These are phyloP conservation scores for Fusarium nurragi DNA, from an alignment of 2,329 filamentous ascomycete species.

Conservation along the genomic window DNA sequence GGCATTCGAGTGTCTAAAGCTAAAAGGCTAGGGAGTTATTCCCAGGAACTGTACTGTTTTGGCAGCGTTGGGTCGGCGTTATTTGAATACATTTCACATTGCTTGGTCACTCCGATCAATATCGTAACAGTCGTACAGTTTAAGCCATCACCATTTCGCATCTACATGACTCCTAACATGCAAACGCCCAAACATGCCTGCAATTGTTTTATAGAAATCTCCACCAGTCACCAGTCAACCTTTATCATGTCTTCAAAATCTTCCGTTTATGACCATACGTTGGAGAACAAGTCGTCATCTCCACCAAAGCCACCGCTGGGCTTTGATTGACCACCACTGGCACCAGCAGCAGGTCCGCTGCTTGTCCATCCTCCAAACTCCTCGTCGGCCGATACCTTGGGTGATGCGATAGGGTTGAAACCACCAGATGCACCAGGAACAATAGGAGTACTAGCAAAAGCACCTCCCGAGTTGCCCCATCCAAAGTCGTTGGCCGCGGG, in stretches of 20 bases:
- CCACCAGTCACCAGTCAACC: slow-evolving; percentile 1
- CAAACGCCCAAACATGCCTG: slow-evolving; percentile 48
- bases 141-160: slow-evolving; percentile 36
- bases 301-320: slow-evolving; percentile 68
- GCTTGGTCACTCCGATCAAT: slow-evolving; percentile 4
- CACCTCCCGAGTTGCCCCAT: slow-evolving; percentile 60
- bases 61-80: slow-evolving; percentile 35
- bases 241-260: slow-evolving; percentile 25
- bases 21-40: slow-evolving; percentile 9
- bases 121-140: slow-evolving; percentile 26
- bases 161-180: slow-evolving; percentile 50
- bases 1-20: not conserved
- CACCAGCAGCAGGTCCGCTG: slow-evolving; percentile 60
- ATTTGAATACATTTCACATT: slow-evolving; percentile 34
- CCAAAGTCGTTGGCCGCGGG: slow-evolving; percentile 68
- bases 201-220: slow-evolving; percentile 41
- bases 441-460: slow-evolving; percentile 68
- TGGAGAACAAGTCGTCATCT: slow-evolving; percentile 90
- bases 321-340: slow-evolving; percentile 55
- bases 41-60: slow-evolving; percentile 22
- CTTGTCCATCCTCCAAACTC: slow-evolving; percentile 97
- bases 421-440: slow-evolving; percentile 71
- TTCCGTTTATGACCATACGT: slow-evolving; percentile 83
- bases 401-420: slow-evolving; percentile 62
- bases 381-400: slow-evolving; percentile 86